A percentile compares a stretch with the other conserved stretches of the same genome.
Evolutionary conservation across 1,139 yeast species (phyloP).

Genomic region (Waltiozyma sp.): DNA sequence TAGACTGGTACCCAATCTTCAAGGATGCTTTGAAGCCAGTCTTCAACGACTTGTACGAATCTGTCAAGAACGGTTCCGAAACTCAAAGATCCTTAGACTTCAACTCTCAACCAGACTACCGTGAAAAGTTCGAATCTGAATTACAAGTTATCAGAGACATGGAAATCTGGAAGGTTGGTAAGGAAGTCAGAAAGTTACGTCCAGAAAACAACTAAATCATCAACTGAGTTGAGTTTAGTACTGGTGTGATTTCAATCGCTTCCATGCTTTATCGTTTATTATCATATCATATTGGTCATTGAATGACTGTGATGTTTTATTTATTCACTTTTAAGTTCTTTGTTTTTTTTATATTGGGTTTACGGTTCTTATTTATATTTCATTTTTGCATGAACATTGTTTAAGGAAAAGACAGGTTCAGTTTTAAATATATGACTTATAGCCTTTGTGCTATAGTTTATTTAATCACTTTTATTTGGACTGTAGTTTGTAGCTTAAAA

Average conservation of each 20-base stretch:
- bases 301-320: constrained; percentile 17
- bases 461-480: not conserved
- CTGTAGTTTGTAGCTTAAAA: not conserved
- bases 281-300: constrained; percentile 17
- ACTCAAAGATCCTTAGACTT: constrained; percentile 96
- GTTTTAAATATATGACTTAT: constrained; percentile 1
- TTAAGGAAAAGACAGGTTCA: constrained; percentile 16
- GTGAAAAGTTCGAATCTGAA: constrained; percentile 92
- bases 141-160: constrained; percentile 85
- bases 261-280: constrained; percentile 6
- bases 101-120: constrained; percentile 97
- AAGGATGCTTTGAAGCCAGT: constrained; percentile 98
- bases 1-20: constrained; percentile 99
- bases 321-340: constrained; percentile 1
- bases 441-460: not conserved
- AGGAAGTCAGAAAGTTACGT: constrained; percentile 98
- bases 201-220: constrained; percentile 83
- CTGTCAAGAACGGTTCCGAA: constrained; percentile 93
- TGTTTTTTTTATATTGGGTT: constrained; percentile 2
- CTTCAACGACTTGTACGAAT: constrained; percentile 88
- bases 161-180: constrained; percentile 99
- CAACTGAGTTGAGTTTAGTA: not conserved
- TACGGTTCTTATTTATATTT: not conserved
- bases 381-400: constrained; percentile 14
- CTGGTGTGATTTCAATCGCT: constrained; percentile 1